A percentile compares a stretch with the other conserved stretches of the same genome.
phyloP scores from a whole-genome alignment of 2,329 filamentous ascomycete species.

The Rugonectria rugulosa region DNA sequence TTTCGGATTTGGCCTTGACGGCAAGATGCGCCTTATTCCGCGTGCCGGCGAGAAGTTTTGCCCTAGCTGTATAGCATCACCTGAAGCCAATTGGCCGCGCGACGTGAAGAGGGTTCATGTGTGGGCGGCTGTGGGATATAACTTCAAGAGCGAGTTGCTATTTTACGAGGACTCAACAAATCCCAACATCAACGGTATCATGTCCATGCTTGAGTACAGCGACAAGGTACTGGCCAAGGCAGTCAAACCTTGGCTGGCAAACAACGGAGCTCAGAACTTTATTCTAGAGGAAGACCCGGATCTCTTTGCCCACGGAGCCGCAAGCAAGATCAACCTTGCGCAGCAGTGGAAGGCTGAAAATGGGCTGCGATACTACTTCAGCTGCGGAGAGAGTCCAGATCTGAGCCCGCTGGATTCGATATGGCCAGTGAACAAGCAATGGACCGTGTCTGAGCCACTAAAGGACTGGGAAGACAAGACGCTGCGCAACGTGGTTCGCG shows the following conservation, averaged over 20 bases:
- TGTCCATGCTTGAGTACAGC: constrained; percentile 46
- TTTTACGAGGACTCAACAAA: constrained; percentile 48
- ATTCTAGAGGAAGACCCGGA: constrained; percentile 47
- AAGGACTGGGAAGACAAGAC: constrained; percentile 46
- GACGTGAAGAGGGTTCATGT: constrained; percentile 45
- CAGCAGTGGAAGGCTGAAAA: constrained; percentile 48
- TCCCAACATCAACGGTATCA: constrained; percentile 41
- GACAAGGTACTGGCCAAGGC: constrained; percentile 44
- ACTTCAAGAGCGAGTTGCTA: constrained; percentile 48
- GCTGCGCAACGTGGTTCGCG: constrained; percentile 41
- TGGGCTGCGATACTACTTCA: constrained; percentile 43
- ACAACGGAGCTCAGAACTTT: constrained; percentile 34
- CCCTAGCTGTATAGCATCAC: constrained; percentile 33
- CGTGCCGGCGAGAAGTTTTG: constrained; percentile 45
- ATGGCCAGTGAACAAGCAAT: constrained; percentile 47
- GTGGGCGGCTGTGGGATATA: constrained; percentile 46
- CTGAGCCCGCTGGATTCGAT: constrained; percentile 46
- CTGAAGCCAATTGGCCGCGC: constrained; percentile 42
- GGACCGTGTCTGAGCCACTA: constrained; percentile 35
- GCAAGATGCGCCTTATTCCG: constrained; percentile 45
- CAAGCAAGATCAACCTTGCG: constrained; percentile 45
- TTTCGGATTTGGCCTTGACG: constrained; percentile 49
- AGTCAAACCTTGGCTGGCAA: constrained; percentile 44
- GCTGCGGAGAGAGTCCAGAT: constrained; percentile 48
- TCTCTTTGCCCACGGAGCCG: constrained; percentile 45